Base-by-base conservation (phyloP, 495 filamentous ascomycete species). In the Aspergillus hancockii region DNA sequence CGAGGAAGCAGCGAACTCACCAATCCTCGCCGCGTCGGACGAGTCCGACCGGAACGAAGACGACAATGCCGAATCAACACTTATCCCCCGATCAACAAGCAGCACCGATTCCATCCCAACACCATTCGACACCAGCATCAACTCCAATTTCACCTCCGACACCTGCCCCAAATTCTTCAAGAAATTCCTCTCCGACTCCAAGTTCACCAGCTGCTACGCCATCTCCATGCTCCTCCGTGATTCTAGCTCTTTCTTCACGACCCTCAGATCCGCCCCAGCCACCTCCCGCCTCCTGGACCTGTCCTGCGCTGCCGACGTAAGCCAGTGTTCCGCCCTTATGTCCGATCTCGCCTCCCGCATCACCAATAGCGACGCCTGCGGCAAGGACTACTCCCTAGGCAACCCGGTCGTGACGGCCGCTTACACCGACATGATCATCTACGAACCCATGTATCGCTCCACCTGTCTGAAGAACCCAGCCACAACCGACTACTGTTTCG, bases 201-300 rank as follows among this genome's bases (percentile, higher is more conserved):
- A 82, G 18, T 90, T 92, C 63, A 79, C 80, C 57, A 63, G 80
- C 16, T 96, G 91, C 67, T 82, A 89, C 54, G 88, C 91, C 0
- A 71, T 94, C 23, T 92, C 90, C 8, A 70, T 92, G 41, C 83
- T 93, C 19, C 79, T 94, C 7, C 82, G 87, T 74, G 83, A 88
- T 60, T 89, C 86, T 58, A 82, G 79, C 66, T 85, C 84, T 23
- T 94, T 96, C 79, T 97, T 96, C 76, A 77, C 88, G 59, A 83
- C 83, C 49, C 77, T 87, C 54, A 83, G 76, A 65, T 90, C 86
- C 13, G 71, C 86, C 40, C 70, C 86, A 46, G 70, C 79, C 60
- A 87, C 92, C 55, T 88, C 89, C 1, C 82, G 82, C 56, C 80
- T 86, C 49, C 81, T 96, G 52, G 84, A 93, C 65, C 81, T 81